Evolutionary conservation across 2,329 filamentous ascomycete species (phyloP).

Genomic region (Penicillium sp.): DNA sequence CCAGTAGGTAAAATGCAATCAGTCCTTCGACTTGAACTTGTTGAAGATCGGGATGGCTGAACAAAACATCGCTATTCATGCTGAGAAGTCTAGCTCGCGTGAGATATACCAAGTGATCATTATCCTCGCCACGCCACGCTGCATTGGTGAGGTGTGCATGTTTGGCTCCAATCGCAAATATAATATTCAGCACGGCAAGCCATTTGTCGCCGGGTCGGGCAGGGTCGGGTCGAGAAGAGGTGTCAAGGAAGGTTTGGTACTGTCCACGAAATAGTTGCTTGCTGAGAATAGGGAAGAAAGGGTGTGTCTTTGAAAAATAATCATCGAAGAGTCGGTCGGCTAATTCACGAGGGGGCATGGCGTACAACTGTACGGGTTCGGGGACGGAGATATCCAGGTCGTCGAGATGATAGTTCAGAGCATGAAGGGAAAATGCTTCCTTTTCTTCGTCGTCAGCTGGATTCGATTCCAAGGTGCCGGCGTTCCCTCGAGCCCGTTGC

Average conservation of each 20-base stretch:
- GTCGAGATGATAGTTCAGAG: slow-evolving; percentile 44
- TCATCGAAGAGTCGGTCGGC: slow-evolving; percentile 38
- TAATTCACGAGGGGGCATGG: slow-evolving; percentile 37
- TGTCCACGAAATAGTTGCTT: slow-evolving; percentile 37
- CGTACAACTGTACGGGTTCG: slow-evolving; percentile 43
- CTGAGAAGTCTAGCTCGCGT: slow-evolving; percentile 45
- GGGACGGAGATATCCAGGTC: slow-evolving; percentile 44
- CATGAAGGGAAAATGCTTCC: slow-evolving; percentile 30
- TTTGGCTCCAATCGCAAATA: slow-evolving; percentile 47
- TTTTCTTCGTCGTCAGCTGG: slow-evolving; percentile 24
- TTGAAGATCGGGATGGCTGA: slow-evolving; percentile 47
- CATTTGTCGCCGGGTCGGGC: slow-evolving; percentile 34
- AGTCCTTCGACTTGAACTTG: slow-evolving; percentile 47
- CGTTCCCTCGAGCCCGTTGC: slow-evolving; percentile 30
- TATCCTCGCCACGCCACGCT: slow-evolving; percentile 42
- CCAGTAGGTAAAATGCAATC: slow-evolving; percentile 44
- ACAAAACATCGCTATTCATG: slow-evolving; percentile 44
- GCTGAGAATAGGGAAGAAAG: slow-evolving; percentile 42
- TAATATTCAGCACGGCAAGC: slow-evolving; percentile 48
- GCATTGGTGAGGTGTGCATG: slow-evolving; percentile 46
- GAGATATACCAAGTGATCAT: slow-evolving; percentile 47
- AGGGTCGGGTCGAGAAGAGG: slow-evolving; percentile 8
- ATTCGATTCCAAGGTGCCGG: slow-evolving; percentile 26
- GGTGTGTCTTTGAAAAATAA: slow-evolving; percentile 39
- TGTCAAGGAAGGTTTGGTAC: slow-evolving; percentile 31